Percentiles rank a stretch among this genome's conserved stretches.
These are phyloP conservation scores for Plasmodium vivax DNA, from an alignment of 169 alveolate species.

Conservation along the genomic window DNA sequence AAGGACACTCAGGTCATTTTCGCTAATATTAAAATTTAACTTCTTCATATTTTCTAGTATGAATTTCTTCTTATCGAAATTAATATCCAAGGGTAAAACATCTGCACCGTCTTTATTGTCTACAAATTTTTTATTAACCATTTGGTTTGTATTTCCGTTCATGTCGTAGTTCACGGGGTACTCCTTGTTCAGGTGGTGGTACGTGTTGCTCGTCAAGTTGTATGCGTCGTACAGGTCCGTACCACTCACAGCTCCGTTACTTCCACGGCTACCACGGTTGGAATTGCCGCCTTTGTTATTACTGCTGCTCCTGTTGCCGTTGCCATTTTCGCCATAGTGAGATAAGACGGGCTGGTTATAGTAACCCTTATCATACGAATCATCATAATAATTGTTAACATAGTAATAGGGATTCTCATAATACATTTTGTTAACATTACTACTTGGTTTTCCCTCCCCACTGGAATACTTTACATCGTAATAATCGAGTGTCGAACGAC, in stretches of 20 bases:
- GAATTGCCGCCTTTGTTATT: neutral
- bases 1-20: slow-evolving; percentile 18
- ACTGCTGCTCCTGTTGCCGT: neutral
- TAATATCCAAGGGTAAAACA: neutral
- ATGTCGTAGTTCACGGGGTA: neutral
- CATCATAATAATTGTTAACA: slow-evolving; percentile 12
- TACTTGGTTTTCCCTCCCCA: slow-evolving; percentile 3
- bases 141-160: neutral
- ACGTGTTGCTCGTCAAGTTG: neutral
- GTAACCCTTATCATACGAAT: slow-evolving; percentile 7
- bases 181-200: neutral
- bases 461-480: neutral
- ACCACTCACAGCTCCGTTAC: neutral
- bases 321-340: neutral
- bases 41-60: slow-evolving; percentile 30
- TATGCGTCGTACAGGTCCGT: neutral
- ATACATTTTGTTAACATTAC: slow-evolving; percentile 9
- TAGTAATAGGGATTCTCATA: slow-evolving; percentile 15
- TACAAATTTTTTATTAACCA: neutral
- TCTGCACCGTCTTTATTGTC: neutral
- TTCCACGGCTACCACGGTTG: neutral
- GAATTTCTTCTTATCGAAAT: slow-evolving; percentile 36
- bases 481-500: neutral
- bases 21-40: slow-evolving; percentile 30
- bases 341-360: neutral